Percentiles rank a stretch among this genome's conserved stretches.
These are phyloP conservation scores for Massariosphaeria phaeospora DNA, from an alignment of 495 filamentous ascomycete genomes.

Conservation along the genomic window DNA sequence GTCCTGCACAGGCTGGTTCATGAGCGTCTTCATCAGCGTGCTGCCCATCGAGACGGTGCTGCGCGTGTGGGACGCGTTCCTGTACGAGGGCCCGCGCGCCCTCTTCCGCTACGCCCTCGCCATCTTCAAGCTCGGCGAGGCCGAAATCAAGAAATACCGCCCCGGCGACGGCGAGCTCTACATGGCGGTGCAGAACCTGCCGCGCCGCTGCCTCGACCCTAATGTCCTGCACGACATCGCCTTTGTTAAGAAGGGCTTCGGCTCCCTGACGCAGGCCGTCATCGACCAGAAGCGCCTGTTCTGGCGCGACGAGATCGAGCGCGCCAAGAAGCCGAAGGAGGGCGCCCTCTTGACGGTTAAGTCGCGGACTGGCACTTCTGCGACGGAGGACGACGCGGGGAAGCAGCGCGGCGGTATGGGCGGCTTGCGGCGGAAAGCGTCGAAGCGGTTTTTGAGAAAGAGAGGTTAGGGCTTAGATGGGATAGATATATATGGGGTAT, in stretches of 20 bases:
- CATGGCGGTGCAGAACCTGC: constrained; percentile 88
- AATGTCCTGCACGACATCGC: constrained; percentile 66
- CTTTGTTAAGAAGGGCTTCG: constrained; percentile 20
- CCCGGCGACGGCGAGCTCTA: constrained; percentile 85
- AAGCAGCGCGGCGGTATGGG: too few relatives aligned
- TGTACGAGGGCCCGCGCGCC: constrained; percentile 91
- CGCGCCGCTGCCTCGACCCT: constrained; percentile 72
- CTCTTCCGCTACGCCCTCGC: constrained; percentile 91
- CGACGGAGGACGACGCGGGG: neutral
- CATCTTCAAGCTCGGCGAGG: constrained; percentile 87
- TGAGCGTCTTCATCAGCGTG: constrained; percentile 91
- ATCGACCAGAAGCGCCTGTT: constrained; percentile 22
- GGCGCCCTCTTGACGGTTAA: neutral
- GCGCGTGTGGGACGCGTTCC: constrained; percentile 92
- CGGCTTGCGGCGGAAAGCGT: neutral
- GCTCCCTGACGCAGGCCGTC: constrained; percentile 2
- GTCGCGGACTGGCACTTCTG: neutral
- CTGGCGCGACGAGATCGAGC: constrained; percentile 3
- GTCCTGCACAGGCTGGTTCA: constrained; percentile 96
- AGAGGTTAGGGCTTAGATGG: neutral
- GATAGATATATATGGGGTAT: too few relatives aligned
- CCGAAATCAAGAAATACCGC: constrained; percentile 68
- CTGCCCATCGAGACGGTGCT: constrained; percentile 85
- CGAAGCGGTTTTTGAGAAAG: neutral
- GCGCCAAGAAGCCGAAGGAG: neutral